Percentiles rank a stretch among this genome's conserved stretches.
Conservation (phyloP, 2,329 filamentous ascomycete genomes). For the Mollisiaceae sp. region DNA sequence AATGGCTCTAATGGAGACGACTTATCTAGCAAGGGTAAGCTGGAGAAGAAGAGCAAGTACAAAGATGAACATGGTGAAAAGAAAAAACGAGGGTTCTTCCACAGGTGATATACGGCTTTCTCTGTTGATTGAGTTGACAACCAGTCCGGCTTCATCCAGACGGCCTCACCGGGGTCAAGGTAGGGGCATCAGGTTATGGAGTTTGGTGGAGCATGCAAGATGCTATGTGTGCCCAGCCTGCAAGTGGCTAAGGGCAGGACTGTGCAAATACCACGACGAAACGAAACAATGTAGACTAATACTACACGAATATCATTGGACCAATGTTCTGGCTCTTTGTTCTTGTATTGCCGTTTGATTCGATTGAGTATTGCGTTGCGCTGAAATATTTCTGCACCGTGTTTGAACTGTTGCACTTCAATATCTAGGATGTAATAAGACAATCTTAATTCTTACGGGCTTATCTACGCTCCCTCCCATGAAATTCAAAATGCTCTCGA, state of each 20-base stretch:
- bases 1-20: slow-evolving; percentile 39
- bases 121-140: neutral
- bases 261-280: slow-evolving; percentile 2
- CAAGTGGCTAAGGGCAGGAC: neutral
- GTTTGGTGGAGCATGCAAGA: neutral
- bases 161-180: neutral
- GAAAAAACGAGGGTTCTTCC: slow-evolving; percentile 64
- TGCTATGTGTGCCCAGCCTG: neutral
- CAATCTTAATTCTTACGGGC: too few species aligned
- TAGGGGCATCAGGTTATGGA: neutral
- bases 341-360: neutral
- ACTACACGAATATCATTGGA: neutral
- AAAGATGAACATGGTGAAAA: slow-evolving; percentile 50
- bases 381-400: too few species aligned
- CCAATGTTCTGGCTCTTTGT: neutral
- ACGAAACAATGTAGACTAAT: slow-evolving; percentile 6
- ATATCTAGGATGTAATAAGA: too few species aligned
- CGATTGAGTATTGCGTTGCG: too few species aligned
- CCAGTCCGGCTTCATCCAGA: neutral
- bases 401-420: too few species aligned
- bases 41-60: slow-evolving; percentile 52
- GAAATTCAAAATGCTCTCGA: neutral
- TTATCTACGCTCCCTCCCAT: neutral
- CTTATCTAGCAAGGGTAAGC: slow-evolving; percentile 47
- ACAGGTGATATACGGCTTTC: slow-evolving; percentile 50